These are phyloP conservation scores for Beauveria brongniartii DNA, from an alignment of 2,329 filamentous ascomycete species.

Conservation along the genomic window DNA sequence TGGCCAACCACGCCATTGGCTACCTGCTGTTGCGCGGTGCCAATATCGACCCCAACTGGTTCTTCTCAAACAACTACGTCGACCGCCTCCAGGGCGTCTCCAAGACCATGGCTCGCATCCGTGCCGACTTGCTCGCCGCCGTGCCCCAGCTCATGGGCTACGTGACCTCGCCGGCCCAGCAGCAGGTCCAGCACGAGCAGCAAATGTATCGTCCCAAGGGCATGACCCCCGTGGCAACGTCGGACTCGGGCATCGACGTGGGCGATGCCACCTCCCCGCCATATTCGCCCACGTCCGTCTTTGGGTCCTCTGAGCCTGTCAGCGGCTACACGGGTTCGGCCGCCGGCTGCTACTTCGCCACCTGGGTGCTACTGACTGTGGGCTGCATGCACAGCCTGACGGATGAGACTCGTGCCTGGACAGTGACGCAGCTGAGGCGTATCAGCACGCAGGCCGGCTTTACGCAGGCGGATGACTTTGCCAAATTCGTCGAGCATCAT, in stretches of 20 bases:
- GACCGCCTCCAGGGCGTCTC: conserved; percentile 10
- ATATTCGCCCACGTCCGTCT: conserved; percentile 7
- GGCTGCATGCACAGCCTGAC: conserved; percentile 12
- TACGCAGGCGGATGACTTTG: conserved; percentile 10
- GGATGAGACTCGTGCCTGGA: conserved; percentile 11
- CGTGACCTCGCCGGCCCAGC: conserved; percentile 10
- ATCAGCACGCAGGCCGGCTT: conserved; percentile 10
- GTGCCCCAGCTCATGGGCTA: conserved; percentile 11
- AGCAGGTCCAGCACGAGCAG: conserved; percentile 11
- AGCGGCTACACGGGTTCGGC: conserved; percentile 8
- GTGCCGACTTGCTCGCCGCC: conserved; percentile 6
- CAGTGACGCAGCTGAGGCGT: conserved; percentile 5
- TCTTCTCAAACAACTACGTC: conserved; percentile 11
- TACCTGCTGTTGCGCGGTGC: conserved; percentile 9
- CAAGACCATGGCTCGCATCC: conserved; percentile 7
- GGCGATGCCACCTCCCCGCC: not conserved
- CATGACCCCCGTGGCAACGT: conserved; percentile 4
- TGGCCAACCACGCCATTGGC: conserved; percentile 11
- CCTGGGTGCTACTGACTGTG: conserved; percentile 8
- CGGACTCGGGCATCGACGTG: conserved; percentile 7
- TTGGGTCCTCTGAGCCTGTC: conserved; percentile 5
- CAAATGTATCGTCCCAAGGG: conserved; percentile 11
- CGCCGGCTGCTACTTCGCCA: conserved; percentile 8
- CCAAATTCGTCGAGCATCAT: conserved; percentile 7
- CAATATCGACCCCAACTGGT: conserved; percentile 12